Evolutionary conservation across 2,329 filamentous ascomycete species (phyloP), one percentile per base, ranked within the genome.

Genomic region (Xylariaceae sp.): DNA sequence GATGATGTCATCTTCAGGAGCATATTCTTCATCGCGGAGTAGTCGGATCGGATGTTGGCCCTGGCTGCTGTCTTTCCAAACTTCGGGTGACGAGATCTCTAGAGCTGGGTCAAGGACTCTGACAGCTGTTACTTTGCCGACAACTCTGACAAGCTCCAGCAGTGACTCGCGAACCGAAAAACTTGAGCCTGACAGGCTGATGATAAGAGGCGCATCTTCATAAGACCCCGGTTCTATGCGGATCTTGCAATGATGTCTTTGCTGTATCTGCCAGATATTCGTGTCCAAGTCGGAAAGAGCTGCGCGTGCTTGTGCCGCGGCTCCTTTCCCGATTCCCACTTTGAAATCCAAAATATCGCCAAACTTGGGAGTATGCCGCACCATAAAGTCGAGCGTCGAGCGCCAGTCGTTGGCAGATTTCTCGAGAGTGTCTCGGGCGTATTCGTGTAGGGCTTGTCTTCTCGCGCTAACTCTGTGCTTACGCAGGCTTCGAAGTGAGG

Each of bases 171-270:
- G 64, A 8, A 72, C 56, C 4, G 67, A 63, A 28, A 63, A 29
- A 48, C 60, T 65, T 6, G 67, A 63, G 23, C 70, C 70, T 4
- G 67, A 67, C 5, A 73, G 31, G 23, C 37, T 64, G 19, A 73
- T 56, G 12, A 63, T 36, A 37, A 72, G 54, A 28, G 56, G 61
- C 9, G 46, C 63, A 19, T 61, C 46, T 14, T 54, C 31, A 14
- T 39, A n/a, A 31, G 36, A 33, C 1, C 47, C 24, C 4, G 67
- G 53, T 44, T 71, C 63, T 48, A 69, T 41, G n/a, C 53, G 61
- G 29, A 72, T 61, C 29, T 62, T 45, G 46, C 63, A 65, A 33
- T 67, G 57, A 23, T 69, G 64, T 45, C 60, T 68, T 34, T 58
- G 61, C 23, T 63, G 56, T 24, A 69, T 66, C 19, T 63, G 62